Conservation (phyloP, 805 yeast species). For the Myxozyma kluyveri region DNA sequence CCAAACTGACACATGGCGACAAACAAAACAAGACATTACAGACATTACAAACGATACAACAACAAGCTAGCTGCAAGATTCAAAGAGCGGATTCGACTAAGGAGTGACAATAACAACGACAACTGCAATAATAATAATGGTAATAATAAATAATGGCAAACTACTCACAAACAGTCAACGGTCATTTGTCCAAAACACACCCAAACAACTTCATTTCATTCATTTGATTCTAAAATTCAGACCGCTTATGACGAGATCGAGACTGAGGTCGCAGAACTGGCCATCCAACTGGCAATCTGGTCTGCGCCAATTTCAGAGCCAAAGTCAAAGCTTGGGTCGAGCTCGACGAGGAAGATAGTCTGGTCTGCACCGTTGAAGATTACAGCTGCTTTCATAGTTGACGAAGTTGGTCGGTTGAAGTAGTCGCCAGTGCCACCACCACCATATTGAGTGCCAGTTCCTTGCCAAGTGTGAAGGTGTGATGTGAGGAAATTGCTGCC, state of each 20-base stretch:
- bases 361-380: constrained; percentile 56
- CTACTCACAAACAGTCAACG: neutral
- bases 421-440: constrained; percentile 90
- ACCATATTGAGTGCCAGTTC: constrained; percentile 48
- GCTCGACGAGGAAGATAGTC: constrained; percentile 55
- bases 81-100: too few species aligned
- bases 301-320: constrained; percentile 52
- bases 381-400: constrained; percentile 85
- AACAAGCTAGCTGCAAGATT: too few species aligned
- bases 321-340: constrained; percentile 50
- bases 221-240: too few species aligned
- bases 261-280: constrained; percentile 16
- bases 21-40: too few species aligned
- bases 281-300: constrained; percentile 42
- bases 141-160: neutral
- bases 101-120: too few species aligned
- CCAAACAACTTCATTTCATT: neutral
- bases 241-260: constrained; percentile 14
- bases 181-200: neutral
- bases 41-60: too few species aligned
- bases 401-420: constrained; percentile 77
- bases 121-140: too few species aligned
- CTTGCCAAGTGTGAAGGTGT: constrained; percentile 84
- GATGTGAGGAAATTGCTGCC: constrained; percentile 70
- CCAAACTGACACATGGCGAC: too few species aligned